Evolutionary conservation across 345 rosid genomes (phyloP).

Genomic region (Rhizophora mangle): DNA sequence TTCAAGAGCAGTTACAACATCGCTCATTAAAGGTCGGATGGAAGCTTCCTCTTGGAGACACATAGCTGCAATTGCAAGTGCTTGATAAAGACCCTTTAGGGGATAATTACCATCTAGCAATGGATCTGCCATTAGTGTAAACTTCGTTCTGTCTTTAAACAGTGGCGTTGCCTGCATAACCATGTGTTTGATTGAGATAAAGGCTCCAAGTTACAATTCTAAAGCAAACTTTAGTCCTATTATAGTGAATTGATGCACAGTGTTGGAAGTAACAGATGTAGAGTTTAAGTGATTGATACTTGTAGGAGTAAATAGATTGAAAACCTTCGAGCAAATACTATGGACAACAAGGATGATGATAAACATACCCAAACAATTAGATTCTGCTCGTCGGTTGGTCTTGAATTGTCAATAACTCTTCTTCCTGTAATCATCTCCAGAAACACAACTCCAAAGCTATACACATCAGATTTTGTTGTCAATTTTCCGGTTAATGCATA

Average conservation of each 20-base stretch:
- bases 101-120: constrained; percentile 57
- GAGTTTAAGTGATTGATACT: neutral
- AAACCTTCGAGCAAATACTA: neutral
- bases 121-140: constrained; percentile 67
- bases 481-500: constrained; percentile 68
- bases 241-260: neutral
- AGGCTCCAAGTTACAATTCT: neutral
- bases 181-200: neutral
- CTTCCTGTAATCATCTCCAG: constrained; percentile 79
- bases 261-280: neutral
- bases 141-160: constrained; percentile 61
- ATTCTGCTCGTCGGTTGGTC: constrained; percentile 65
- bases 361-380: constrained; percentile 60
- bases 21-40: constrained; percentile 67
- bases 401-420: constrained; percentile 64
- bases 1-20: constrained; percentile 76
- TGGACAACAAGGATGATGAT: neutral
- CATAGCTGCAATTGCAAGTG: constrained; percentile 83
- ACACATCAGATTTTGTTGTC: constrained; percentile 70
- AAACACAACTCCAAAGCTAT: constrained; percentile 81
- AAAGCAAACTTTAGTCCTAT: neutral
- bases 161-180: constrained; percentile 63
- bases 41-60: constrained; percentile 74
- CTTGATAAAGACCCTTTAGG: constrained; percentile 59
- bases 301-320: neutral